Evolutionary conservation across 768 basidiomycete species (phyloP), one percentile per base, ranked within the genome.

Genomic region (Rhodosporidiobolus sp.): DNA sequence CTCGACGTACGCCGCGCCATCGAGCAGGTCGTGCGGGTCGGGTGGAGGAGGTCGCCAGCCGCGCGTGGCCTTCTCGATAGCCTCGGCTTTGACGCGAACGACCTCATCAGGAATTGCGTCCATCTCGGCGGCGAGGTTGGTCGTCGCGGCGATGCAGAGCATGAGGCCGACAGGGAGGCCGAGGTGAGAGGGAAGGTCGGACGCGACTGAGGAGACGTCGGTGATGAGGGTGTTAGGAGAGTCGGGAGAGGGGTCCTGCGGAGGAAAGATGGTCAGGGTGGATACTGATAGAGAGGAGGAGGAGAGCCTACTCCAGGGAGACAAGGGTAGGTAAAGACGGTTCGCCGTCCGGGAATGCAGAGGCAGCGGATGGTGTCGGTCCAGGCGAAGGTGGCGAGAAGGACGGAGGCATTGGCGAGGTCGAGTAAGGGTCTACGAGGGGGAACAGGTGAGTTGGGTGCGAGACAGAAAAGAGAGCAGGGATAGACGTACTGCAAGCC

Each of bases 111-210:
- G 73, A 22, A 74, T 38, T 3, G 73, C 68, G 26, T 66, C 69
- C 66, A 56, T 61, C 32, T 75, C 74, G 28, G 63, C 53, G 26
- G 48, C 46, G 4, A 75, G 59, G 59, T 75, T 75, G 8, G 66
- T 52, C 4, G 62, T 58, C 20, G 69, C 69, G 4, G 74, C 68
- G 43, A 75, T 49, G 54, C 74, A 75, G 48, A 75, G 67, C 19
- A 75, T 59, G 14, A 75, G 52, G 5, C 63, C 69, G 63, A 71
- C 70, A 4, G 69, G 74, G 0, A 75, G 63, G 20, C 74, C 74
- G 19, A 68, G 69, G 54, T 68, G 70, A 24, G 63, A 57, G 35
- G 54, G 45, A 43, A 74, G 22, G 49, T 55, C 49, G 60, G 46
- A 38, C 10, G 48, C 1, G 55, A 48, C 35, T 3, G 66, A 19